A percentile compares a stretch with the other conserved stretches of the same genome.
Conservation (phyloP, 208 protist species). For the Trypanosoma cruzi region DNA sequence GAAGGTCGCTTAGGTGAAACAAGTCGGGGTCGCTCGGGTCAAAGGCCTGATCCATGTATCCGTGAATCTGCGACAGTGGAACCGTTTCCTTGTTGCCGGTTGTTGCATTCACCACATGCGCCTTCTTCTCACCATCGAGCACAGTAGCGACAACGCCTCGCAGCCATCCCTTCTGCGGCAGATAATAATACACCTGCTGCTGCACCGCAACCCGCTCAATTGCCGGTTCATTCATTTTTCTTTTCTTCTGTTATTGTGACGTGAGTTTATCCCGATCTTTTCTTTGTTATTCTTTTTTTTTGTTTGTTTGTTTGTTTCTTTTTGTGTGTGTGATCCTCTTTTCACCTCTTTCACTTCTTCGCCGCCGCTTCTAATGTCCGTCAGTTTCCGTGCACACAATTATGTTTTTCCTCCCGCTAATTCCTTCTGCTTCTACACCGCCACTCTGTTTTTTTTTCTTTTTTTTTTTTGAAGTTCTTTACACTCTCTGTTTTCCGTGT, state of each 20-base stretch:
- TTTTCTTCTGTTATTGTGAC: not conserved
- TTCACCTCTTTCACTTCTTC: not conserved
- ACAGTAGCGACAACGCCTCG: constrained; percentile 53
- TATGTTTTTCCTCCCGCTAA: too few relatives aligned
- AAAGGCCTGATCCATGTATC: constrained; percentile 79
- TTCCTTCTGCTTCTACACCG: too few relatives aligned
- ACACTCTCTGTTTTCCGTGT: not conserved
- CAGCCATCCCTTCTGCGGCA: constrained; percentile 75
- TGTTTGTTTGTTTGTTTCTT: constrained; percentile 1
- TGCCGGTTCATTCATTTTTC: not conserved
- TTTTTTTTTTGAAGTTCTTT: not conserved
- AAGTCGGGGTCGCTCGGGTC: constrained; percentile 70
- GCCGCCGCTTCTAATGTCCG: too few relatives aligned
- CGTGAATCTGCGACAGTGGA: constrained; percentile 50
- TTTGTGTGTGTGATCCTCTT: not conserved
- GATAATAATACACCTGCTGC: constrained; percentile 83
- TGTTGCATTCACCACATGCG: constrained; percentile 44
- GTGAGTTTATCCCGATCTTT: not conserved
- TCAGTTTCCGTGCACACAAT: too few relatives aligned
- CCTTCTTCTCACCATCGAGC: constrained; percentile 41
- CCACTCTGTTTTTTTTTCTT: not conserved
- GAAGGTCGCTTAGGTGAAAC: constrained; percentile 90
- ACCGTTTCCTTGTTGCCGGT: constrained; percentile 36
- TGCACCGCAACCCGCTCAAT: constrained; percentile 67
- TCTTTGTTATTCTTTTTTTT: too few relatives aligned